Evolutionary conservation across 257 asterid genomes (phyloP).

Genomic region (Thymus quinquecostatus): DNA sequence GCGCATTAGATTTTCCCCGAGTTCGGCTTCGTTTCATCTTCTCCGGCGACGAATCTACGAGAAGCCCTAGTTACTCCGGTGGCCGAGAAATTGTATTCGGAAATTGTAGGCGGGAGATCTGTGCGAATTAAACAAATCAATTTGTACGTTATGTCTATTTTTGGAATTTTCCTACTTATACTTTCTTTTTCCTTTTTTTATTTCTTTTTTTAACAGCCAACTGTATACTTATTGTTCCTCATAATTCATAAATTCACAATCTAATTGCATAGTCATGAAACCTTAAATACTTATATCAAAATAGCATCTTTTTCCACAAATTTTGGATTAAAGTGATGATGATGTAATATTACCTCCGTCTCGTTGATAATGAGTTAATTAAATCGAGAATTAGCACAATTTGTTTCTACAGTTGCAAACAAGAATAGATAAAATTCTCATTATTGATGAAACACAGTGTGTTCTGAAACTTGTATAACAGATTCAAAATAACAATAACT

Average conservation of each 20-base stretch:
- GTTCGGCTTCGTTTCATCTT: constrained; percentile 57
- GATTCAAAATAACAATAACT: constrained; percentile 37
- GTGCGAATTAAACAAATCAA: constrained; percentile 32
- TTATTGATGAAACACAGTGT: constrained; percentile 38
- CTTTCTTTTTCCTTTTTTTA: too few species aligned
- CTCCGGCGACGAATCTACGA: constrained; percentile 20
- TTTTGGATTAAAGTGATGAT: too few species aligned
- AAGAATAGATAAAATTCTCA: constrained; percentile 24
- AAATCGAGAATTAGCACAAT: neutral
- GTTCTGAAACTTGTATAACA: constrained; percentile 16
- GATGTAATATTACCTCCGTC: too few species aligned
- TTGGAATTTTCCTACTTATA: neutral
- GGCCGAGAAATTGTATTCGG: constrained; percentile 9
- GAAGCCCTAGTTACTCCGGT: constrained; percentile 39
- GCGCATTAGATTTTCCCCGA: constrained; percentile 39
- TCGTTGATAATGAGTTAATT: too few species aligned
- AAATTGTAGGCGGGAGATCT: constrained; percentile 58
- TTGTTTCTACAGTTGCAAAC: neutral
- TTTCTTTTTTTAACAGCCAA: too few species aligned
- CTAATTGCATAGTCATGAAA: too few species aligned
- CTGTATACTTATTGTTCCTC: too few species aligned
- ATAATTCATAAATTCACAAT: too few species aligned
- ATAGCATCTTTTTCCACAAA: too few species aligned
- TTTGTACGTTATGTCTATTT: neutral
- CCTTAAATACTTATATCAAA: too few species aligned